phyloP scores from a whole-genome alignment of 805 yeast genomes.

The Hanseniaspora jakobsenii region DNA sequence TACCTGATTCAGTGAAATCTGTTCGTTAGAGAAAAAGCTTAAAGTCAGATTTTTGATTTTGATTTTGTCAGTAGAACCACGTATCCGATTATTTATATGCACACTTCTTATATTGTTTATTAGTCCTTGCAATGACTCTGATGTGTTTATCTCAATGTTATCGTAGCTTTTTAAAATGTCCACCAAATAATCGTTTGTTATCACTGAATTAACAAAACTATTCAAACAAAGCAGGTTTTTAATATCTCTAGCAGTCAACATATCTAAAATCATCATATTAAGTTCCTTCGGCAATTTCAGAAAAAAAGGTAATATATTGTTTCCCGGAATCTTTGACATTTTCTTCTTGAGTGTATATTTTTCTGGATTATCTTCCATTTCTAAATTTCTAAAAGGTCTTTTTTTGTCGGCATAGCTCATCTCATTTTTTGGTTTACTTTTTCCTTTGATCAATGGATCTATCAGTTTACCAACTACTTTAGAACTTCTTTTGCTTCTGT shows the following conservation, averaged over 20 bases:
- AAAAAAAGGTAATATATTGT: neutral
- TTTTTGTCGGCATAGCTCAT: too few species aligned
- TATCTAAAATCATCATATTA: neutral
- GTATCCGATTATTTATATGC: neutral
- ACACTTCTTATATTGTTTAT: neutral
- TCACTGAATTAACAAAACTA: neutral
- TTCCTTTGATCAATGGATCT: too few species aligned
- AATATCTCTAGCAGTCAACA: neutral
- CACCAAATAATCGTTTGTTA: neutral
- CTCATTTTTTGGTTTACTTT: too few species aligned
- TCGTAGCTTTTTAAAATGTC: neutral
- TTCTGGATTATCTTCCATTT: slow-evolving; percentile 1
- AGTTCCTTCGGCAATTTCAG: slow-evolving; percentile 3
- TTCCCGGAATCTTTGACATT: neutral
- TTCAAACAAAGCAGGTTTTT: slow-evolving; percentile 1
- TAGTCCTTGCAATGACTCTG: neutral
- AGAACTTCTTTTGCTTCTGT: neutral
- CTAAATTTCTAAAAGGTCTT: neutral
- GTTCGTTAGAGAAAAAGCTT: neutral
- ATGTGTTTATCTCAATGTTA: neutral
- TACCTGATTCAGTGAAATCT: neutral
- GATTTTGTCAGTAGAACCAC: neutral
- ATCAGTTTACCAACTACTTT: neutral
- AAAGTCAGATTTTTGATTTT: neutral
- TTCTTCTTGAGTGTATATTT: neutral